Evolutionary conservation across 768 basidiomycete species (phyloP).

Genomic region (Mycena galericulata): DNA sequence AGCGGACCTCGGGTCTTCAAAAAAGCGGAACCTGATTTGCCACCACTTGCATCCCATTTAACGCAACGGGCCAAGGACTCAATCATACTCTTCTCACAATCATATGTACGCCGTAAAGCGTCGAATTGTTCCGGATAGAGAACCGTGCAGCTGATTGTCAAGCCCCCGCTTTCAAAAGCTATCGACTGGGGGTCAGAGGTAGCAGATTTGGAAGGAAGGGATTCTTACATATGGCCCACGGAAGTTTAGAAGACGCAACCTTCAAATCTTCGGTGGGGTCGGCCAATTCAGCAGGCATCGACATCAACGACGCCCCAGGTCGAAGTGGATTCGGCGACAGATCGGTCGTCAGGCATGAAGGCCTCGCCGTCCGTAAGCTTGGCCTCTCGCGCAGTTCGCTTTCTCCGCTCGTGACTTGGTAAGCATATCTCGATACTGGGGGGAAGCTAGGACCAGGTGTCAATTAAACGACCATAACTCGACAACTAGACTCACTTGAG

Average conservation of each 20-base stretch:
- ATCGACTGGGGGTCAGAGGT: slow-evolving; percentile 22
- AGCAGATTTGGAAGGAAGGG: slow-evolving; percentile 3
- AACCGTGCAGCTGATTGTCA: slow-evolving; percentile 93
- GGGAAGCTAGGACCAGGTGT: slow-evolving; percentile 65
- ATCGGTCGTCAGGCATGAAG: slow-evolving; percentile 94
- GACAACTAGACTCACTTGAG: slow-evolving; percentile 71
- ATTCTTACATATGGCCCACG: slow-evolving; percentile 83
- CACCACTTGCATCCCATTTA: slow-evolving; percentile 96
- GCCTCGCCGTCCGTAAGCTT: slow-evolving; percentile 76
- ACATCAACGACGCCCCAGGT: slow-evolving; percentile 95
- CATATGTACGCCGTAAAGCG: slow-evolving; percentile 89
- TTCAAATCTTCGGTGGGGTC: slow-evolving; percentile 84
- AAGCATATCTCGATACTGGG: slow-evolving; percentile 85
- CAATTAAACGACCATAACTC: slow-evolving; percentile 17
- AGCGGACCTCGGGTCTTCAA: slow-evolving; percentile 89
- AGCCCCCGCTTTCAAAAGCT: slow-evolving; percentile 92
- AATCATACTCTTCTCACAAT: slow-evolving; percentile 94
- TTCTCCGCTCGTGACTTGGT: slow-evolving; percentile 82
- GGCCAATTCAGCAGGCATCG: slow-evolving; percentile 69
- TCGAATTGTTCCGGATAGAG: slow-evolving; percentile 98
- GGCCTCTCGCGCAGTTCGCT: slow-evolving; percentile 71
- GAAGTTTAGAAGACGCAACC: slow-evolving; percentile 81
- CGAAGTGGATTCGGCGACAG: slow-evolving; percentile 84
- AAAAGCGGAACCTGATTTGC: slow-evolving; percentile 97
- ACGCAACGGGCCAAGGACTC: slow-evolving; percentile 94